These are phyloP conservation scores for Lentinula aciculospora DNA, from an alignment of 768 basidiomycete species.

Conservation along the genomic window DNA sequence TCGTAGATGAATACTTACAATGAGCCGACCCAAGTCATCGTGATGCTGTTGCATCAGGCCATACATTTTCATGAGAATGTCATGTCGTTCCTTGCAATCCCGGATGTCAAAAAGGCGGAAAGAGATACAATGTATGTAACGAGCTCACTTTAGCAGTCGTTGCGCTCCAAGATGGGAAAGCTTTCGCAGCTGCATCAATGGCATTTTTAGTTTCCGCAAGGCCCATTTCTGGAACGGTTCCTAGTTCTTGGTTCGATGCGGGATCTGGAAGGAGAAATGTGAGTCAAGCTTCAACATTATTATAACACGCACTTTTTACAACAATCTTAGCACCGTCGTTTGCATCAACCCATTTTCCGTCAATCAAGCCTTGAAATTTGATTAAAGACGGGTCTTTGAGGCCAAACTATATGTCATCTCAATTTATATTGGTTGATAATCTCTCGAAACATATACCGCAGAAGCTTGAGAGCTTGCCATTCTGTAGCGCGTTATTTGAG, in stretches of 20 bases:
- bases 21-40: slow-evolving; percentile 84
- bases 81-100: slow-evolving; percentile 61
- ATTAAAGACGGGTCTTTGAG: slow-evolving; percentile 75
- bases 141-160: slow-evolving; percentile 76
- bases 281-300: not conserved
- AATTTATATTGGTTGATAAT: not conserved
- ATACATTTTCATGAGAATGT: slow-evolving; percentile 76
- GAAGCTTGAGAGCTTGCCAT: slow-evolving; percentile 55
- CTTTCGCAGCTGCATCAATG: slow-evolving; percentile 72
- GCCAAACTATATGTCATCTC: slow-evolving; percentile 45
- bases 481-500: slow-evolving; percentile 21
- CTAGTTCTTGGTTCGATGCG: slow-evolving; percentile 77
- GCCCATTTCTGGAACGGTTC: slow-evolving; percentile 87
- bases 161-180: slow-evolving; percentile 81
- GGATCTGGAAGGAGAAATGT: slow-evolving; percentile 54
- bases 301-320: slow-evolving; percentile 62
- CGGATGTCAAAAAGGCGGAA: not conserved
- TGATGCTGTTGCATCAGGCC: slow-evolving; percentile 74
- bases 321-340: slow-evolving; percentile 62
- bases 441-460: slow-evolving; percentile 3
- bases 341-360: slow-evolving; percentile 86
- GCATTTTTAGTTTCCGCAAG: slow-evolving; percentile 78
- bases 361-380: slow-evolving; percentile 71
- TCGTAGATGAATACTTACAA: slow-evolving; percentile 42
- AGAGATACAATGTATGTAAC: not conserved